Evolutionary conservation across 768 basidiomycete species (phyloP), one percentile per base, ranked within the genome.

Genomic region (Trametes cubensis): DNA sequence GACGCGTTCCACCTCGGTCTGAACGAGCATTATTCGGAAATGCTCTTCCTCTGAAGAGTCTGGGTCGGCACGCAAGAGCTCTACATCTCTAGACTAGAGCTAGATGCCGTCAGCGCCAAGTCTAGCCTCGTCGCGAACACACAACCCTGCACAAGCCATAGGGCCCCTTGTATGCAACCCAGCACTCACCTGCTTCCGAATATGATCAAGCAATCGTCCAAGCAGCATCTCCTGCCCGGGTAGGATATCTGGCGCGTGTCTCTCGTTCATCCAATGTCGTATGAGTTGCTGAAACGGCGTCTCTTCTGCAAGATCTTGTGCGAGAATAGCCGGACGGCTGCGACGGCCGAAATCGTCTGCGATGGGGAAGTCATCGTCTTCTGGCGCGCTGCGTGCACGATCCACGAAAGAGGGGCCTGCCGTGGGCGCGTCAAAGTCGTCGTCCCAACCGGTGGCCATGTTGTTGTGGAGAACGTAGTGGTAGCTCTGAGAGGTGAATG

Each of bases 1-100:
- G 68, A 94, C 92, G 44, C 95, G 85, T 72, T 98, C 95, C 67
- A 96, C 85, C 75, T 98, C 95, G 0, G 93, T 95, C 75, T 95
- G 93, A 0, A 92, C 95, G 55, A 98, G 87, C 80, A 94, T 89
- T 38, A 96, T 91, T 66, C 93, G 81, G 62, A 95, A 90, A 69
- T 98, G 94, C 65, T 98, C 95, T 63, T 96, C 94, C 69, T 96
- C 94, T 1, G 89, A 92, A 2, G 92, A 88, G 40, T 85, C 83
- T 0, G 92, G 90, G 72, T 96, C 93, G 25, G 85, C 85, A 4
- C 91, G 83, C 30, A 97, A 76, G 50, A 83, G 77, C 70, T 85
- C 92, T 39, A 92, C 92, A 59, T 84, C 85, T 65, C 90, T 87
- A 61, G 88, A 87, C 94, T 96, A 69, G 56, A 67, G 62, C 68